Conservation (phyloP, 2,329 filamentous ascomycete species). For the Aspergillus sojae region DNA sequence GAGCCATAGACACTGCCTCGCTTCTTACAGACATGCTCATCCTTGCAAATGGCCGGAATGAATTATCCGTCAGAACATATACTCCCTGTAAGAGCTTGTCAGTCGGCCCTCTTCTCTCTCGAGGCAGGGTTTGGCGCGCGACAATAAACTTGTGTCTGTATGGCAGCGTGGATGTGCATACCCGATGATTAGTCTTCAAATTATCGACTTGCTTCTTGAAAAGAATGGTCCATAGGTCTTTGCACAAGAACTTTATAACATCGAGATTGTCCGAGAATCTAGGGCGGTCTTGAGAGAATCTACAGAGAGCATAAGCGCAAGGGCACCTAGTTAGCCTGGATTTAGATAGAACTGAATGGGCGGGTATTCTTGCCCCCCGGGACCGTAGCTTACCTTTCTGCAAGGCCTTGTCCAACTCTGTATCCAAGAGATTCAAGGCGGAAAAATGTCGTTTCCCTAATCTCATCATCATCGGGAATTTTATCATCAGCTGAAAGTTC, state of each 20-base stretch:
- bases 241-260: conserved; percentile 97
- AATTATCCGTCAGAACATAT: conserved; percentile 91
- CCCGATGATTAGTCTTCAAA: conserved; percentile 94
- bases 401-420: conserved; percentile 86
- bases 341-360: neutral
- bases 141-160: neutral
- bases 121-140: conserved; percentile 7
- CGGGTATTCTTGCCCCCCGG: neutral
- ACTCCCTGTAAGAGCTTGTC: conserved; percentile 64
- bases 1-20: conserved; percentile 72
- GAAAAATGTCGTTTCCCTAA: conserved; percentile 81
- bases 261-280: conserved; percentile 91
- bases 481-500: conserved; percentile 55
- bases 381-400: conserved; percentile 68
- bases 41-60: conserved; percentile 82
- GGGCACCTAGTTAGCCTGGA: neutral
- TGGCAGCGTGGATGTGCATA: conserved; percentile 41
- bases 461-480: conserved; percentile 63
- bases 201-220: conserved; percentile 99
- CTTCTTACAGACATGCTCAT: conserved; percentile 84
- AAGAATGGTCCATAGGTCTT: conserved; percentile 92
- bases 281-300: conserved; percentile 66
- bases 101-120: neutral
- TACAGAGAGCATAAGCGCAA: conserved; percentile 15
- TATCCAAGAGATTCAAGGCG: conserved; percentile 84